Base-by-base conservation (phyloP, 768 basidiomycete species). In the Phanerochaete carnosa region DNA sequence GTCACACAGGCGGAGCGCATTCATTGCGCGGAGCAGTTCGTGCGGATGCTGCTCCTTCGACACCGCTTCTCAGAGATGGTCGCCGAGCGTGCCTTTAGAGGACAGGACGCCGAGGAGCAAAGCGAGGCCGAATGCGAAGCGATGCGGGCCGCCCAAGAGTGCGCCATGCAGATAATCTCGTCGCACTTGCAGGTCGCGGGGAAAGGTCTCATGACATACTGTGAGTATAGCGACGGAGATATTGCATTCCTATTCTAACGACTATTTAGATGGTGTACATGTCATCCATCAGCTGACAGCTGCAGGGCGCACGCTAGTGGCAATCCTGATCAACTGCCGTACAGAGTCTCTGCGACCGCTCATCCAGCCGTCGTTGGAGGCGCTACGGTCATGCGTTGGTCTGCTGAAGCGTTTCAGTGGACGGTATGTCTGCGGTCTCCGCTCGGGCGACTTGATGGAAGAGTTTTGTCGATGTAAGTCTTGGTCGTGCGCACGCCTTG, bases 241-340 rank as follows among this genome's bases (percentile, higher is more conserved):
- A 15, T 53, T 33, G 43, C 57, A 62, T 22, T 29, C n/a, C 4
- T 30, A 25, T 46, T 4, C 43, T 33, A 15, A 37, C 55, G 19
- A 25, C 5, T 7, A 8, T 29, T 3, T 68, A 95, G 93, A 94
- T 73, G 94, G 94, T 2, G 94, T 96, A 0, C 94, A 95, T 71
- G 94, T 95, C 61, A 96, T 97, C 49, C 94, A 97, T 70, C 95
- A 97, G 72, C 78, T 96, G 61, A 95, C 94, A 3, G 94, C 95
- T 69, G 94, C 94, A 25, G 95, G 95, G 8, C 84, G 95, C 53
- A 95, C 95, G 1, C 80, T 97, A 19, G 85, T 96, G 57, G 92
- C 93, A 15, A 84, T 95, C 62, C 79, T 96, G 26, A 79, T 96
- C 54, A 92, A 92, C 70, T 94, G 93, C 76, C 91, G 93, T 68